phyloP scores from a whole-genome alignment of 129 eudicot species.

The Gnaphalium uliginosum region DNA sequence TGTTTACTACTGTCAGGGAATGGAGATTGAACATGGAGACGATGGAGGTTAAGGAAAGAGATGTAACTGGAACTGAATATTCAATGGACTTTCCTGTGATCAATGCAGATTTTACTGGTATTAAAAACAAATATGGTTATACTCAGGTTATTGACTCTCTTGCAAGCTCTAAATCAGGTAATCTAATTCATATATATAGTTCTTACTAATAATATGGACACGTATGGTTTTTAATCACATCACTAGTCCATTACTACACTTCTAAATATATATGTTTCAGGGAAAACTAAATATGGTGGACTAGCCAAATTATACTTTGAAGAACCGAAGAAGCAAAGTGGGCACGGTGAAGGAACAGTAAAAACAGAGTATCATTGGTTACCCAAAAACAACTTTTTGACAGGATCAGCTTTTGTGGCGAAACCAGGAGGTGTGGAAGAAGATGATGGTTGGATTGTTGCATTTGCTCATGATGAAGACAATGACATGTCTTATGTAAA shows the following conservation, averaged over 20 bases:
- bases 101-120: constrained; percentile 28
- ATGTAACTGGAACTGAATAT: constrained; percentile 28
- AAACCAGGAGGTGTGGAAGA: constrained; percentile 36
- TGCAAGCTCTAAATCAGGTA: constrained; percentile 35
- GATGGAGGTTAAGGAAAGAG: constrained; percentile 27
- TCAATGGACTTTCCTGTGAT: constrained; percentile 34
- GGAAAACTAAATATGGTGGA: constrained; percentile 55
- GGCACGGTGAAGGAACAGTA: constrained; percentile 11
- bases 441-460: constrained; percentile 61
- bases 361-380: constrained; percentile 42
- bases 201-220: too few relatives aligned
- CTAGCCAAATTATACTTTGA: constrained; percentile 54
- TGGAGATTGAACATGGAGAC: constrained; percentile 38
- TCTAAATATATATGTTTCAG: background rate
- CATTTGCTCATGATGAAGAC: constrained; percentile 52
- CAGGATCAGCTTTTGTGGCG: constrained; percentile 48
- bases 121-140: constrained; percentile 24
- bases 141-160: constrained; percentile 29
- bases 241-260: background rate
- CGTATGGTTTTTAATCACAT: background rate
- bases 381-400: constrained; percentile 43
- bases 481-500: constrained; percentile 31
- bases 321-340: constrained; percentile 20
- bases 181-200: background rate
- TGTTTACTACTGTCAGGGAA: constrained; percentile 35